Percentiles rank a stretch among this genome's conserved stretches.
These are phyloP conservation scores for Periconia sp. DNA, from an alignment of 2,329 filamentous ascomycete genomes.

Conservation along the genomic window DNA sequence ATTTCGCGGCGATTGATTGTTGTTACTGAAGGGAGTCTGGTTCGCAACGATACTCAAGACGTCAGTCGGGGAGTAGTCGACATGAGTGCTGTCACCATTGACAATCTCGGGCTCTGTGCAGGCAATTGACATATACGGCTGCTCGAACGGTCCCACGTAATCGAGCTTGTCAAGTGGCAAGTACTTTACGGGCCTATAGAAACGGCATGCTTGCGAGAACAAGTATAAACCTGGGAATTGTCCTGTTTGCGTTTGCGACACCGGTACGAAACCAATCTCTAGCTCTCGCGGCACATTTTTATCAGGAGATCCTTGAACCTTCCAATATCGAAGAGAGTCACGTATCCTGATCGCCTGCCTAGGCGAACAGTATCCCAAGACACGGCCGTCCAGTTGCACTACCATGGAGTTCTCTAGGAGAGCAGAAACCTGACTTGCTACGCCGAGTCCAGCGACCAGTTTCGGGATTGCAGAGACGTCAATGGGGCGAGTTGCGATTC, in stretches of 20 bases:
- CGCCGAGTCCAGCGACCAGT: conserved; percentile 76
- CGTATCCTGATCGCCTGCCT: conserved; percentile 79
- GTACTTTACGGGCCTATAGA: conserved; percentile 92
- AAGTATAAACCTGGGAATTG: conserved; percentile 96
- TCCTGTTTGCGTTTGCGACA: conserved; percentile 81
- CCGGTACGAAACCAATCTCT: conserved; percentile 92
- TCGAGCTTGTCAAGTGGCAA: conserved; percentile 83
- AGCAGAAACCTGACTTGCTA: conserved; percentile 74
- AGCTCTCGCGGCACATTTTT: conserved; percentile 79
- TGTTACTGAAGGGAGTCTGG: conserved; percentile 98
- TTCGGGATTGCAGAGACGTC: conserved; percentile 75
- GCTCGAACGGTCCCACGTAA: conserved; percentile 89
- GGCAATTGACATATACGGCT: conserved; percentile 97
- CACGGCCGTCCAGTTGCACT: conserved; percentile 85
- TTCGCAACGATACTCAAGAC: conserved; percentile 97
- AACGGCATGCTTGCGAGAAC: conserved; percentile 78
- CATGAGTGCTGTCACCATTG: conserved; percentile 87
- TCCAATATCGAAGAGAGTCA: conserved; percentile 91
- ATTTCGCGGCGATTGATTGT: conserved; percentile 97
- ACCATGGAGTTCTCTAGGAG: conserved; percentile 81
- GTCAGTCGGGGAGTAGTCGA: conserved; percentile 92
- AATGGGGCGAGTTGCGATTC: conserved; percentile 74
- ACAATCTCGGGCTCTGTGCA: conserved; percentile 85
- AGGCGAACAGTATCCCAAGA: conserved; percentile 88
- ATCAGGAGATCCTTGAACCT: conserved; percentile 71